Base-by-base conservation (phyloP, 108 stramenopile genomes). In the Epithemia pelagica region DNA sequence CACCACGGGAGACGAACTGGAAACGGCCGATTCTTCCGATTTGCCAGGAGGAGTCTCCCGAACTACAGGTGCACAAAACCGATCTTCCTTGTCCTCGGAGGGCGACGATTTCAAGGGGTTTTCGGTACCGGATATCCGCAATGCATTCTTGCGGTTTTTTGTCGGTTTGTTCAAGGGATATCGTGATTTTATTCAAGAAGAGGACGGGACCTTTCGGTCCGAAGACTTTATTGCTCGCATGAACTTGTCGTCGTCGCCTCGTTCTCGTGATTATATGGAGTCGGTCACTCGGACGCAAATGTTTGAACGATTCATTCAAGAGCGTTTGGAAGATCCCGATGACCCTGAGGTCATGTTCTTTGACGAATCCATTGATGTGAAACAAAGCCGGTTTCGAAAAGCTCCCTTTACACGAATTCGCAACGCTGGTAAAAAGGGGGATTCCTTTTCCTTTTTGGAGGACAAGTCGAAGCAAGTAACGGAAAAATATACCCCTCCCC, bases 281-380 rank as follows among this genome's bases (percentile, higher is more conserved):
- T 31, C 55, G 19, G 62, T 84, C 37, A 22, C 82, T 64, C 52
- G 77, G 21, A 78, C 80, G n/a, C 90, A 91, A 63, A 75, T 92
- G 76, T 92, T 92, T 67, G 80, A 87, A 66, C 62, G 74, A 27
- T 92, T 92, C 68, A 58, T 92, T 24, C 87, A 90, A 53, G 86
- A 84, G 65, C 61, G 84, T 26, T 59, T 54, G 52, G 54, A 73
- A 32, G 61, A 82, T 69, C 83, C 84, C 19, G 37, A 84, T 21
- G 75, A 82, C 28, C 82, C 91, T 5, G 84, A 87, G 46, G 79
- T 96, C 30, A 80, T 74, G 0, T 94, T 94, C 55, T 96, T 96
- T 64, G 92, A 96, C 60, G 90, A 96, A 68, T 82, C 84, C 24
- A 87, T 96, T 56, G 69, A 80, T 51, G 95, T 87, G 18, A 96